Percentiles rank a stretch among this genome's conserved stretches.
Conservation (phyloP, 2,329 filamentous ascomycete genomes). For the Pseudogymnoascus sp. region DNA sequence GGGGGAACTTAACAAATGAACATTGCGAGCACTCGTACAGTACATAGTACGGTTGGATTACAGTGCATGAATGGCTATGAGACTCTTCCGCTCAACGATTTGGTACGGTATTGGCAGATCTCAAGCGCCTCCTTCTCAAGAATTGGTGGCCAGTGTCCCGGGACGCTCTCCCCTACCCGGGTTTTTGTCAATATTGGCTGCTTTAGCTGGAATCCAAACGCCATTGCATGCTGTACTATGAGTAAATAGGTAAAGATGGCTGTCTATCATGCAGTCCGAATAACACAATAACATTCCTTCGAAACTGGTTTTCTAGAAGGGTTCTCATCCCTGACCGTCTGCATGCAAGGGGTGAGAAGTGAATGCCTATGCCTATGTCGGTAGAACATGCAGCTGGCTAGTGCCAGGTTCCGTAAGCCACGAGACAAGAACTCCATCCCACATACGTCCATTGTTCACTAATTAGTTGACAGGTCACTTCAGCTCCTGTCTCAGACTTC, state of each 20-base stretch:
- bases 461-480: not conserved
- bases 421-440: not conserved
- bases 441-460: not conserved
- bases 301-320: not conserved
- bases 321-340: not conserved
- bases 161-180: not conserved
- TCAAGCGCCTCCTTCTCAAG: not conserved
- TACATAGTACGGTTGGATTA: not conserved
- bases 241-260: not conserved
- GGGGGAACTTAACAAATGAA: not conserved
- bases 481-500: not conserved
- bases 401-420: constrained; percentile 2
- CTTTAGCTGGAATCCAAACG: not conserved
- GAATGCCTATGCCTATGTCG: not conserved
- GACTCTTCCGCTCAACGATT: not conserved
- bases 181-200: not conserved
- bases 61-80: not conserved
- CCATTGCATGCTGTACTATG: not conserved
- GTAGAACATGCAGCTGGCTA: not conserved
- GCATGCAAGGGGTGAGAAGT: not conserved
- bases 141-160: not conserved
- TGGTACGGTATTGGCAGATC: not conserved
- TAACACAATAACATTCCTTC: not conserved
- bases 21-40: not conserved
- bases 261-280: constrained; percentile 4